Conservation (phyloP, 78 protist genomes). For the Planoprotostelium fungivorum region DNA sequence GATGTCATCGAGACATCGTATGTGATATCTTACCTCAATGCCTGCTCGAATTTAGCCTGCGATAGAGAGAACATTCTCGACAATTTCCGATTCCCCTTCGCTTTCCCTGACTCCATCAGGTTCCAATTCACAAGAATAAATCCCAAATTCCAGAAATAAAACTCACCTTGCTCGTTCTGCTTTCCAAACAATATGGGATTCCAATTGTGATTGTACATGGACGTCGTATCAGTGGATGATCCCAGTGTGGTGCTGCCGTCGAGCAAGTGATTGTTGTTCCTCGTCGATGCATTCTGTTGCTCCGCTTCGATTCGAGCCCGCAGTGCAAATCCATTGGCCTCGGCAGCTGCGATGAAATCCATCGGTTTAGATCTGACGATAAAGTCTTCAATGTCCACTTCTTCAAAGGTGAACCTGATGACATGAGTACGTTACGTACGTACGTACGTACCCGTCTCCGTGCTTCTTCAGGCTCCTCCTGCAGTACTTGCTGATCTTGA, state of each 20-base stretch:
- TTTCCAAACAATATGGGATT: neutral
- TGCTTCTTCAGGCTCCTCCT: neutral
- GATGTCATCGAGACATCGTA: too few relatives aligned
- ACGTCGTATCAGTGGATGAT: neutral
- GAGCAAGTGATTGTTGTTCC: too few relatives aligned
- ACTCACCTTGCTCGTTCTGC: too few relatives aligned
- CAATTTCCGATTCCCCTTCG: neutral
- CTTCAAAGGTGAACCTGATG: neutral
- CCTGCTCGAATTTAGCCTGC: neutral
- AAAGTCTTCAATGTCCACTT: neutral
- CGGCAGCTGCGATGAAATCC: neutral
- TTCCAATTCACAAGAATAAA: too few relatives aligned
- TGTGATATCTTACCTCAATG: neutral
- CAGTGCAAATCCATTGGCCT: neutral
- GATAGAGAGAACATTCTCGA: neutral
- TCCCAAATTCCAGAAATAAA: too few relatives aligned
- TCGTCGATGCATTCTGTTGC: neutral
- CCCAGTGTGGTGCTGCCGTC: neutral
- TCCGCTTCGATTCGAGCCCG: neutral
- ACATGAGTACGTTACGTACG: neutral
- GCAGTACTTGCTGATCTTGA: neutral
- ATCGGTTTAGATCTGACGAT: neutral
- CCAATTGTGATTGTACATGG: neutral
- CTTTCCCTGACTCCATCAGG: neutral
- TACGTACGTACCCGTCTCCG: neutral